These are phyloP conservation scores for Scheffersomyces illinoinensis DNA, from an alignment of 1,139 yeast species.

Conservation along the genomic window DNA sequence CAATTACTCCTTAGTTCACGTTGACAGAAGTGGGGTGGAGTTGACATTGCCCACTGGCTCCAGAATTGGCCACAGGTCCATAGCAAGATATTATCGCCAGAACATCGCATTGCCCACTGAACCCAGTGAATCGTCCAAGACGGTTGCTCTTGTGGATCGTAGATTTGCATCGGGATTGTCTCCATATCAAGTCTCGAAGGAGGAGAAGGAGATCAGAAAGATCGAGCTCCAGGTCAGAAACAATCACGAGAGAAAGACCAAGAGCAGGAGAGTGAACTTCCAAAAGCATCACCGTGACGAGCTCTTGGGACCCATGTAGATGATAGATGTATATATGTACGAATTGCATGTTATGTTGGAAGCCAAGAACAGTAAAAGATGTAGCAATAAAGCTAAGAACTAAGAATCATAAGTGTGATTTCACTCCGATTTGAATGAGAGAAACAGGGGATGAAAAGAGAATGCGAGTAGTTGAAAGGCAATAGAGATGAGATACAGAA, in stretches of 20 bases:
- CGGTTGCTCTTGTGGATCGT: conserved; percentile 42
- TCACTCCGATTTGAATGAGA: no score
- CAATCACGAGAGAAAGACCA: conserved; percentile 25
- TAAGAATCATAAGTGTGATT: background rate
- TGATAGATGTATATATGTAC: background rate
- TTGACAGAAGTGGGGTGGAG: conserved; percentile 44
- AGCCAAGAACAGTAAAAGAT: background rate
- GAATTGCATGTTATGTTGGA: background rate
- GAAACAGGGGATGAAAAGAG: no score
- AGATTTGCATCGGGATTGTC: conserved; percentile 44
- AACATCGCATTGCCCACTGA: conserved; percentile 29
- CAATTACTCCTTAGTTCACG: conserved; percentile 33
- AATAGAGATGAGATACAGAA: no score
- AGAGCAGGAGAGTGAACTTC: conserved; percentile 30
- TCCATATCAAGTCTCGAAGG: conserved; percentile 28
- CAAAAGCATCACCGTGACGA: conserved; percentile 44
- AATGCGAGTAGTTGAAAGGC: no score
- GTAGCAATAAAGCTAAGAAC: background rate
- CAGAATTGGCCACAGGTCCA: conserved; percentile 48
- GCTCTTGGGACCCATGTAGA: conserved; percentile 25
- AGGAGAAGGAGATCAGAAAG: conserved; percentile 33
- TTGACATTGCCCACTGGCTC: conserved; percentile 50
- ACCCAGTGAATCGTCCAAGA: conserved; percentile 27
- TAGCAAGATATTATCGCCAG: conserved; percentile 47
- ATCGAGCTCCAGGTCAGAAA: conserved; percentile 27